Percentiles rank a stretch among this genome's conserved stretches.
Conservation (phyloP, 73 alveolate species). For the Stentor coeruleus region DNA sequence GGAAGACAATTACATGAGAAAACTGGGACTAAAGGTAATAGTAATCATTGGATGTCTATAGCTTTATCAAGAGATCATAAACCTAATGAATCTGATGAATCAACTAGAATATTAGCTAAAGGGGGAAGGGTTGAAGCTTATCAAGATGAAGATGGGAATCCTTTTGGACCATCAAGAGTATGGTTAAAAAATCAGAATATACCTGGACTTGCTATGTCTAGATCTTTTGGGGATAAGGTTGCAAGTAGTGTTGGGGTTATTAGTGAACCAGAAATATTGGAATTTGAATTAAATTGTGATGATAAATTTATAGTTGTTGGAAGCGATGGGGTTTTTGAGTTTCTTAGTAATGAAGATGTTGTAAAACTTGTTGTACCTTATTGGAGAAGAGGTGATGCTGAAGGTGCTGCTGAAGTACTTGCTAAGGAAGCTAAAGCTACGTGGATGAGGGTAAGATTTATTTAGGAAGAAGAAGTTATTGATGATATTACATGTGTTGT, state of each 20-base stretch:
- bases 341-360: slow-evolving; percentile 65
- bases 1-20: not conserved
- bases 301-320: slow-evolving; percentile 70
- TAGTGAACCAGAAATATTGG: slow-evolving; percentile 35
- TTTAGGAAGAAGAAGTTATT: not conserved
- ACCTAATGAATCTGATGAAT: slow-evolving; percentile 31
- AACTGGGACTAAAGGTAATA: too few relatives aligned
- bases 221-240: slow-evolving; percentile 25
- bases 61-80: slow-evolving; percentile 45
- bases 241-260: slow-evolving; percentile 28
- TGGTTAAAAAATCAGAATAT: slow-evolving; percentile 44
- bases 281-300: slow-evolving; percentile 46
- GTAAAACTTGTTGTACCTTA: slow-evolving; percentile 31
- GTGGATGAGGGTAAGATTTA: slow-evolving; percentile 37
- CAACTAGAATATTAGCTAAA: slow-evolving; percentile 29
- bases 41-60: not conserved
- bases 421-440: slow-evolving; percentile 34
- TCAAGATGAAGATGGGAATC: not conserved
- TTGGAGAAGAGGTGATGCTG: not conserved
- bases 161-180: slow-evolving; percentile 59
- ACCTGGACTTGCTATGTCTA: slow-evolving; percentile 36
- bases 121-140: slow-evolving; percentile 46
- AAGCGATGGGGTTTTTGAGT: slow-evolving; percentile 83
- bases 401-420: not conserved
- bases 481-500: slow-evolving; percentile 48